Evolutionary conservation across 164 flowering plant genomes (phyloP), one percentile per base, ranked within the genome.

Genomic region (Vitis amurensis): DNA sequence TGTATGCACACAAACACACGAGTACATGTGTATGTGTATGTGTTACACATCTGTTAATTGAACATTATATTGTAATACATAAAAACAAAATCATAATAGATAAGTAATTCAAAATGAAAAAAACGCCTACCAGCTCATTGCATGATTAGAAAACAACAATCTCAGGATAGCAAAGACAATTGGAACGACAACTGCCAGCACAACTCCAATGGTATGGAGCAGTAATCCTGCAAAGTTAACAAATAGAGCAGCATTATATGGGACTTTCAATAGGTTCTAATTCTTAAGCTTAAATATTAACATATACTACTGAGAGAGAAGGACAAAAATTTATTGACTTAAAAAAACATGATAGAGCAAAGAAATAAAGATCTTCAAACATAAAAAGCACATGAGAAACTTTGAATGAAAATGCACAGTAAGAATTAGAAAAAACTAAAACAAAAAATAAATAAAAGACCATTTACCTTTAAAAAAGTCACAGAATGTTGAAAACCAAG

Each of bases 71-170:
- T 23, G 27, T 23, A 23, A 51, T 53, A 53, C 16, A n/a, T 53
- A n/a, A 53, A 53, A 53, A 27, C 64, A 61, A 61, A 14, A 11
- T 23, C 16, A 3, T 44, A 61, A 14, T 31, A 31, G 30, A 17
- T 23, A 69, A 23, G 19, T 27, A 27, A 13, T 11, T 19, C 31
- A 59, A 53, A 63, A 52, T 23, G 55, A 77, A 56, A 50, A 16
- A 30, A 49, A 75, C 47, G 47, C 85, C 19, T 80, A 94, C 99
- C 99, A 94, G 83, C 74, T 87, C 99, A 94, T 94, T 59, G 93
- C 83, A 57, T 86, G 76, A 72, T 83, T 76, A 50, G 90, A 80
- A 79, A 91, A 86, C 16, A 81, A 71, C 83, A 92, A 74, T 79
- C 97, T 84, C 69, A 87, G 66, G 60, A 90, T 70, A 48, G 97